Conservation (phyloP, 2,329 filamentous ascomycete genomes). For the Thermoascus crustaceus region DNA sequence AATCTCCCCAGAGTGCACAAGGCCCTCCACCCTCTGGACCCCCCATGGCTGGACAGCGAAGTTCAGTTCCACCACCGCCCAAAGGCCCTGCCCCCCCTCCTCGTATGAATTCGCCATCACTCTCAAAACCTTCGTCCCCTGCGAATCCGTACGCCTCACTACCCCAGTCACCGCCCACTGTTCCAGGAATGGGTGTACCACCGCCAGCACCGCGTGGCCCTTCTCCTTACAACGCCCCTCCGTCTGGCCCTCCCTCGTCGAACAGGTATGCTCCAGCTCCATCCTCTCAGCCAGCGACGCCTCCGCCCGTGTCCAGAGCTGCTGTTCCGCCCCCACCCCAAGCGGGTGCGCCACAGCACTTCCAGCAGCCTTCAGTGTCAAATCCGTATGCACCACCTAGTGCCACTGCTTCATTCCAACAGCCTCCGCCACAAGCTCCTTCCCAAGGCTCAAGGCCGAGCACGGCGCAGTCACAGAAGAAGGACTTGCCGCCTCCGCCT, state of each 20-base stretch:
- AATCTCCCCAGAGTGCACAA: slow-evolving; percentile 40
- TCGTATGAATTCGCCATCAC: not conserved
- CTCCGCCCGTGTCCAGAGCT: slow-evolving; percentile 36
- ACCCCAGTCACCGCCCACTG: slow-evolving; percentile 36
- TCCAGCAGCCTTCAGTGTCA: slow-evolving; percentile 26
- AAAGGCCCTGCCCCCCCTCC: slow-evolving; percentile 27
- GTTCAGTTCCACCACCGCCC: slow-evolving; percentile 49
- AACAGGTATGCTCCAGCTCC: slow-evolving; percentile 69
- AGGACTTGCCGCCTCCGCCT: slow-evolving; percentile 38
- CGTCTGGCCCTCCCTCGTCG: slow-evolving; percentile 58
- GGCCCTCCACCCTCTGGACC: slow-evolving; percentile 50
- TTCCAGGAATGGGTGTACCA: slow-evolving; percentile 35
- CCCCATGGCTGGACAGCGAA: slow-evolving; percentile 50
- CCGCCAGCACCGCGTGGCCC: slow-evolving; percentile 62
- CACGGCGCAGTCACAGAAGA: slow-evolving; percentile 43
- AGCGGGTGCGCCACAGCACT: slow-evolving; percentile 43
- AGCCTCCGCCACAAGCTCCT: slow-evolving; percentile 28
- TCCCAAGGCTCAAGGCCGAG: slow-evolving; percentile 38
- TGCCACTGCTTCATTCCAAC: slow-evolving; percentile 38
- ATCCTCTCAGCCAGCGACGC: slow-evolving; percentile 46
- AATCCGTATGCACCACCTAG: slow-evolving; percentile 39
- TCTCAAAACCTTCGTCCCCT: slow-evolving; percentile 13
- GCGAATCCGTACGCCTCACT: slow-evolving; percentile 32
- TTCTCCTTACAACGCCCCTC: slow-evolving; percentile 80
- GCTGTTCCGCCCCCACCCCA: slow-evolving; percentile 43